Conservation (phyloP, 2,329 filamentous ascomycete genomes). For the Phaeosphaeriaceae sp. region DNA sequence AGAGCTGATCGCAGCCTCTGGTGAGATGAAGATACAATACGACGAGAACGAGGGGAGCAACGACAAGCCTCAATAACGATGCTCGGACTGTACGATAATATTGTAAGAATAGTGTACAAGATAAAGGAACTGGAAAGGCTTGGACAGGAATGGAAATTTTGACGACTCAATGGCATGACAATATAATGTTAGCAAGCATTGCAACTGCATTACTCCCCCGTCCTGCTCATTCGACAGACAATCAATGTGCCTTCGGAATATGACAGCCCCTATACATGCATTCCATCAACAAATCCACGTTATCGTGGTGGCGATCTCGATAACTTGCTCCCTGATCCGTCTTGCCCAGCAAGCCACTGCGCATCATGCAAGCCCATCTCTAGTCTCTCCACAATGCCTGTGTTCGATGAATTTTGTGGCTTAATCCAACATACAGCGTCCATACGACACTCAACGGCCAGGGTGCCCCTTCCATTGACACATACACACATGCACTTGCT, state of each 20-base stretch:
- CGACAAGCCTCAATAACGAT: slow-evolving; percentile 21
- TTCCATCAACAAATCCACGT: background rate
- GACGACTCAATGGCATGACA: background rate
- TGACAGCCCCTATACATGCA: background rate
- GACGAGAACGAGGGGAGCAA: slow-evolving; percentile 17
- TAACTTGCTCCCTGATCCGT: background rate
- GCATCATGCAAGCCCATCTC: background rate
- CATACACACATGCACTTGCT: background rate
- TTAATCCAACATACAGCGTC: background rate
- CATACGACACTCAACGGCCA: background rate
- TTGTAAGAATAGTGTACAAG: slow-evolving; percentile 33
- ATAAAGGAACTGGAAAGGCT: background rate
- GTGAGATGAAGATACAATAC: slow-evolving; percentile 49
- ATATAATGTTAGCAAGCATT: background rate
- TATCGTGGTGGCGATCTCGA: background rate
- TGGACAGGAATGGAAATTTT: background rate
- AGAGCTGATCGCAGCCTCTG: slow-evolving; percentile 48
- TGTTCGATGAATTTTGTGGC: background rate
- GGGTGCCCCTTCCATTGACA: background rate
- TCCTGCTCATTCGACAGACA: background rate
- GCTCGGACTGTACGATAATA: slow-evolving; percentile 18
- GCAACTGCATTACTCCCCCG: background rate
- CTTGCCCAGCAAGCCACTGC: background rate
- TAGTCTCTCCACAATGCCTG: background rate
- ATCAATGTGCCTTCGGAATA: background rate